A percentile compares a stretch with the other conserved stretches of the same genome.
phyloP scores from a whole-genome alignment of 2,329 filamentous ascomycete species.

The Fusarium sp. region DNA sequence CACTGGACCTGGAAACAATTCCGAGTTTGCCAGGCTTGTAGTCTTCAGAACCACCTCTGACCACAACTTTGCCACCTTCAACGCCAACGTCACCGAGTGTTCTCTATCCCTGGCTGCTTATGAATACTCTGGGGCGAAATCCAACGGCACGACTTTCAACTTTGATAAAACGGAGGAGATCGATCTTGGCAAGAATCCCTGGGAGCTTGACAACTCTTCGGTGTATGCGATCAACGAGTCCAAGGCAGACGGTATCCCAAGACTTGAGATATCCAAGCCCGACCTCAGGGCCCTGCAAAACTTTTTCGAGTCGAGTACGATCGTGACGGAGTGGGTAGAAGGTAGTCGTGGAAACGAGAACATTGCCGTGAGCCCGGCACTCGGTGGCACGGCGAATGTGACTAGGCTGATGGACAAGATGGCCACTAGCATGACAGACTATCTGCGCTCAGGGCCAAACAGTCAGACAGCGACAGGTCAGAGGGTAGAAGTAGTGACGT shows the following conservation, averaged over 20 bases:
- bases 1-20: neutral
- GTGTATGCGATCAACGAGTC: neutral
- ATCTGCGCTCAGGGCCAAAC: conserved; percentile 18
- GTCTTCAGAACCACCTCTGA: conserved; percentile 16
- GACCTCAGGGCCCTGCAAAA: conserved; percentile 10
- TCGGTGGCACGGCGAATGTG: conserved; percentile 18
- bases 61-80: neutral
- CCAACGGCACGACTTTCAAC: conserved; percentile 17
- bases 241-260: neutral
- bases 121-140: neutral
- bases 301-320: conserved; percentile 11
- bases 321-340: conserved; percentile 12
- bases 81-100: conserved; percentile 26
- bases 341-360: conserved; percentile 14
- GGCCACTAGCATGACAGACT: conserved; percentile 26
- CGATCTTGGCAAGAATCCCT: neutral
- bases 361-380: conserved; percentile 14
- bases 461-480: neutral
- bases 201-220: neutral
- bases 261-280: neutral
- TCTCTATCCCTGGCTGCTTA: conserved; percentile 8
- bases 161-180: conserved; percentile 2
- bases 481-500: conserved; percentile 5
- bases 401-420: conserved; percentile 6
- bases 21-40: conserved; percentile 1